These are phyloP conservation scores for Typha latifolia DNA, from an alignment of 176 grass and related monocot species.

Conservation along the genomic window DNA sequence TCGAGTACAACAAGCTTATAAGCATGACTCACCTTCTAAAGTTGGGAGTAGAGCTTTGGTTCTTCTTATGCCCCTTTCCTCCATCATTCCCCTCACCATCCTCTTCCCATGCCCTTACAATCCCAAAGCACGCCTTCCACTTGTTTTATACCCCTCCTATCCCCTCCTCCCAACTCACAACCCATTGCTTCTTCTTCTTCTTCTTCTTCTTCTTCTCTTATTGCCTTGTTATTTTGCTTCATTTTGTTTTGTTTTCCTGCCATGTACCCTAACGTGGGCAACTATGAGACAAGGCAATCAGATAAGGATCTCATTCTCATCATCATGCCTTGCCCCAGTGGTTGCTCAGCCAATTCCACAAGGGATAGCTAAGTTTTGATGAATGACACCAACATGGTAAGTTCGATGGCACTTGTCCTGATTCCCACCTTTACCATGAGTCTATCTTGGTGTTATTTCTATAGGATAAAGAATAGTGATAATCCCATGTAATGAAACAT, in stretches of 20 bases:
- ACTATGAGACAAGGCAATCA: constrained; percentile 26
- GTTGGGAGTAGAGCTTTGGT: not conserved
- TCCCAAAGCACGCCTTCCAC: not conserved
- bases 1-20: not conserved
- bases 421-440: not conserved
- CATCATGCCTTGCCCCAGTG: constrained; percentile 9
- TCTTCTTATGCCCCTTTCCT: constrained; percentile 44
- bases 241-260: constrained; percentile 11
- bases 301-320: constrained; percentile 14
- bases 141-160: not conserved
- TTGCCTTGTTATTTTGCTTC: not conserved
- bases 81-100: constrained; percentile 40
- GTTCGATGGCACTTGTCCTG: not conserved
- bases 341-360: constrained; percentile 18
- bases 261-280: constrained; percentile 15
- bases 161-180: constrained; percentile 28
- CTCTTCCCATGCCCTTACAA: not conserved
- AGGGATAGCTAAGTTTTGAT: not conserved
- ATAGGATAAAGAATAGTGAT: not conserved
- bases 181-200: not conserved
- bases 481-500: not conserved
- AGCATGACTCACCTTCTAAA: constrained; percentile 9
- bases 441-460: not conserved
- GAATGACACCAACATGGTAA: not conserved
- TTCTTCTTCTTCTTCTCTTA: not conserved